Base-by-base conservation (phyloP, 805 yeast species). In the Phaffomyces thermotolerans region DNA sequence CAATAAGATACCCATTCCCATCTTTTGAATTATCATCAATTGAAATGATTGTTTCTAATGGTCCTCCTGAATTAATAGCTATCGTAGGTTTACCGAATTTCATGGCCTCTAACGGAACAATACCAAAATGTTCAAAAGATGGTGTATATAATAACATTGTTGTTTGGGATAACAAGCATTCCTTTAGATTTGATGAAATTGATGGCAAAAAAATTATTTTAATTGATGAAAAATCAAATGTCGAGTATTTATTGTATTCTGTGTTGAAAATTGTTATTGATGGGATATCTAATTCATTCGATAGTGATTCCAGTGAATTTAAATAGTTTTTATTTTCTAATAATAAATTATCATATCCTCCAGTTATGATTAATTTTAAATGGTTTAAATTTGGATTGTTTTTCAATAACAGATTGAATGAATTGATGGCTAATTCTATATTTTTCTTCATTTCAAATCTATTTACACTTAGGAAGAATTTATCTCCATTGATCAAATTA, bases 71-170 rank as follows among this genome's bases (percentile, higher is more conserved):
- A 56, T 85, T 79, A 6, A 83, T 81, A 0, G 96, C 96, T 41
- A 93, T 65, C 0, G 90, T 96, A 0, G 95, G 88, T 0, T 82
- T 81, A 25, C 85, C 83, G 45, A 76, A 71, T 38, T 82, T 72
- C 97, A 93, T 90, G 12, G 96, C 90, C 60, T 93, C 99, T 14
- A 93, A 71, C 2, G 99, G 99, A 9, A 93, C 99, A 50, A 93
- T 93, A 13, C 99, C 99, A 59, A 93, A 93, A 65, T 93, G 99
- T 62, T 93, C 99, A 54, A 75, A 75, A 0, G 84, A 72, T 3
- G 99, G 99, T 0, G 99, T 93, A 59, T 93, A 93, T 37, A 90
- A 64, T 20, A 93, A 69, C 44, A 84, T 52, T 38, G 73, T 72
- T 2, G 90, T 71, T 9, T 68, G 62, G 33, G 72, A 60, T 30